Evolutionary conservation across 2,329 filamentous ascomycete species (phyloP).

Genomic region (Mariannaea sp.): DNA sequence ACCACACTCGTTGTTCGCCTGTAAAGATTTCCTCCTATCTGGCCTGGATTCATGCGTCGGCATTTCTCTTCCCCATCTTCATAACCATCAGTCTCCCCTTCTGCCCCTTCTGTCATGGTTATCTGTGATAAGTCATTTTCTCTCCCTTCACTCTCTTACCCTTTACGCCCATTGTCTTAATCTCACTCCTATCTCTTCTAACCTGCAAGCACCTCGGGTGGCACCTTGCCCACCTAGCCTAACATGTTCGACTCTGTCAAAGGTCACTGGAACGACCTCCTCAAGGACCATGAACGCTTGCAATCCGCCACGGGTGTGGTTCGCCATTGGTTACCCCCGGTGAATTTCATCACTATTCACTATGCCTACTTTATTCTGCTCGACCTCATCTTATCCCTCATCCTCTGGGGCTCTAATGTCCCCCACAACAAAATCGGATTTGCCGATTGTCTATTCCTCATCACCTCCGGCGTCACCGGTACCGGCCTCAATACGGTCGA

Average conservation of each 20-base stretch:
- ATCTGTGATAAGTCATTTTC: too few relatives aligned
- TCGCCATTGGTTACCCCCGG: conserved; percentile 42
- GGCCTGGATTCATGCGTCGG: too few relatives aligned
- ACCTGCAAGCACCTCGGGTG: too few relatives aligned
- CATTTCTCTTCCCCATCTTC: too few relatives aligned
- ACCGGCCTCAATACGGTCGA: conserved; percentile 72
- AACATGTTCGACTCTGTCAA: conserved; percentile 31
- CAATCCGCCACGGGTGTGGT: conserved; percentile 6
- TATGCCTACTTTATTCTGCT: conserved; percentile 68
- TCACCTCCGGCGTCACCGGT: conserved; percentile 68
- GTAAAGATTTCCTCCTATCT: too few relatives aligned
- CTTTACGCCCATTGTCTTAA: too few relatives aligned
- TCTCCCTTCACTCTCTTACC: too few relatives aligned
- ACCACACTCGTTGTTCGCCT: too few relatives aligned
- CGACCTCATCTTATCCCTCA: conserved; percentile 58
- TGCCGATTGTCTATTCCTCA: conserved; percentile 69
- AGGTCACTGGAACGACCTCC: conserved; percentile 29
- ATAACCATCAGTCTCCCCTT: too few relatives aligned
- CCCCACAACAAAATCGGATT: conserved; percentile 59
- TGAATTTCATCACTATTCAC: conserved; percentile 69
- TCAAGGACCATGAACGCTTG: conserved; percentile 29
- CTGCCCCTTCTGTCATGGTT: too few relatives aligned
- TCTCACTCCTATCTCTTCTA: too few relatives aligned
- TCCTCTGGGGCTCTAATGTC: conserved; percentile 64
- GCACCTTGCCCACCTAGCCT: too few relatives aligned